Base-by-base conservation (phyloP, 345 rosid genomes). In the Gossypium turneri region DNA sequence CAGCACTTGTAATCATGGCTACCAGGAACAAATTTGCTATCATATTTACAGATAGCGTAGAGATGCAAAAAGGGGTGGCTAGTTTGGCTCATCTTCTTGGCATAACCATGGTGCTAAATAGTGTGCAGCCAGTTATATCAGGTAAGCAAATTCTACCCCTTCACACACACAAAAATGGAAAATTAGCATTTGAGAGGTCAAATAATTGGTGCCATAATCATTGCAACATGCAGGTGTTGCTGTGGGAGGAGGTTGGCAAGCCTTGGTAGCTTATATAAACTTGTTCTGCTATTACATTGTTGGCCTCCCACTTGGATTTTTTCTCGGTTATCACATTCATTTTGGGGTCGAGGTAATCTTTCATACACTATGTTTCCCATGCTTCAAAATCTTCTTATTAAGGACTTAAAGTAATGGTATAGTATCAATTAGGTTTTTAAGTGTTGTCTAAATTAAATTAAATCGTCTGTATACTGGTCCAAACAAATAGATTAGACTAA, bases 221-320 rank as follows among this genome's bases (percentile, higher is more conserved):
- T 47, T 45, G 50, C 51, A 47, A 15, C 47, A 48, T 34, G 80
- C 84, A 92, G 95, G 98, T 58, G 98, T 94, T 71, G 98, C 97
- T 12, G 94, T 92, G 1, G 98, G 97, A 74, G 99, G 97, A 80
- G 98, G 98, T 34, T 94, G 98, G 98, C 96, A 94, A 83, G 98
- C 90, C 48, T 58, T 84, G 75, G 98, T 93, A 65, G 99, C 99
- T 72, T 93, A 88, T 52, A 87, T 91, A 47, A 94, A 93, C 82
- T 82, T 93, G 88, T 89, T 91, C 69, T 89, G 92, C 69, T 95
- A 91, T 70, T 93, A 90, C 57, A 62, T 80, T 0, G 22, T 91
- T 25, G 98, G 97, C 9, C 89, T 95, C 9, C 97, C 96, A 65
- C 86, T 91, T 19, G 97, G 98, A 22, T 94, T 92, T 80, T 52